Evolutionary conservation across 306 rosid genomes (phyloP).

Genomic region (Hippophae tibetana): DNA sequence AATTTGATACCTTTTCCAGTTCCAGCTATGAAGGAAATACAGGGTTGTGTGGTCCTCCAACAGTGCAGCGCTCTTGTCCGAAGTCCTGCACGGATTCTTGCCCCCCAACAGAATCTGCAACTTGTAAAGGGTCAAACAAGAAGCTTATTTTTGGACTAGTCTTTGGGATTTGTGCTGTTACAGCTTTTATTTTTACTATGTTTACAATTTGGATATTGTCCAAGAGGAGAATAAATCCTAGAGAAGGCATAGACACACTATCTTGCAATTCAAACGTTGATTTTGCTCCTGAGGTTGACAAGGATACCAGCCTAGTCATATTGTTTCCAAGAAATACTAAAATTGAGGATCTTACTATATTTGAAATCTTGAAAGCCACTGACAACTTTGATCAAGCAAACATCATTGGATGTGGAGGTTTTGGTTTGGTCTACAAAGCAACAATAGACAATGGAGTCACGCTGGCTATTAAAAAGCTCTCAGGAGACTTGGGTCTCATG

Average conservation of each 20-base stretch:
- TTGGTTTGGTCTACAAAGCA: constrained; percentile 93
- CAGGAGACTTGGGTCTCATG: constrained; percentile 88
- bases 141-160: constrained; percentile 37
- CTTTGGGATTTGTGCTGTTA: constrained; percentile 34
- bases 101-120: constrained; percentile 17
- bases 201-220: constrained; percentile 65
- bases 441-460: constrained; percentile 55
- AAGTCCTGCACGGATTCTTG: too few relatives aligned
- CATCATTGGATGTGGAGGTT: constrained; percentile 91
- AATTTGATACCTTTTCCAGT: not conserved
- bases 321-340: constrained; percentile 55
- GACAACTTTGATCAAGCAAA: constrained; percentile 85
- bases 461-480: constrained; percentile 83
- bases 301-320: constrained; percentile 70
- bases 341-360: constrained; percentile 63
- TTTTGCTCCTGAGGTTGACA: constrained; percentile 49
- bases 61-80: constrained; percentile 45
- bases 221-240: constrained; percentile 74
- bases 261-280: constrained; percentile 43
- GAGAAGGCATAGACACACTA: constrained; percentile 52
- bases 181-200: constrained; percentile 35
- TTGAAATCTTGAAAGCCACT: constrained; percentile 78
- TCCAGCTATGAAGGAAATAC: not conserved
- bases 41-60: not conserved
- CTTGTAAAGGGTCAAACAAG: constrained; percentile 26